phyloP scores from a whole-genome alignment of 2,329 filamentous ascomycete species.

The Aspergillus melleus region DNA sequence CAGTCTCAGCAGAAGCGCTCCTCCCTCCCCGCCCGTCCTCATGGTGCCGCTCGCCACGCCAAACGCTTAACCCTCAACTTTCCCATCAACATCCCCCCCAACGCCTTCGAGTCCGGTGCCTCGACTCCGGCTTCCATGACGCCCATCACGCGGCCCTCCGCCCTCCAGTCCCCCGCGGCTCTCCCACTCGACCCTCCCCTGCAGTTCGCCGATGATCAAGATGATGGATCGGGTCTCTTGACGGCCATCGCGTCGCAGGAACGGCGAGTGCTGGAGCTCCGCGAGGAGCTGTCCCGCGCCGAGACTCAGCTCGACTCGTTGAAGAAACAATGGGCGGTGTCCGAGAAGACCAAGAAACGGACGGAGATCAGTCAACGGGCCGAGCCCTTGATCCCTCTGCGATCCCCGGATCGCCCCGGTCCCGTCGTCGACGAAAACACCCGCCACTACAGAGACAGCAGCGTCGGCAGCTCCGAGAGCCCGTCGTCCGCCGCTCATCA shows the following conservation, averaged over 20 bases:
- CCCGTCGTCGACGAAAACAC: conserved; percentile 12
- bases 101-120: conserved; percentile 22
- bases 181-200: conserved; percentile 27
- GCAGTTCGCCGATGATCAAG: conserved; percentile 30
- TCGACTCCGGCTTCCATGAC: conserved; percentile 35
- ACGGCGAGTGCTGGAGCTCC: conserved; percentile 82
- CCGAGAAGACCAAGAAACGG: conserved; percentile 75
- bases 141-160: conserved; percentile 33
- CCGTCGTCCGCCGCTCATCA: conserved; percentile 26
- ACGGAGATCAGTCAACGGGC: conserved; percentile 61
- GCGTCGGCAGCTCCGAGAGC: conserved; percentile 26
- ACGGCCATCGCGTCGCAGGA: conserved; percentile 92
- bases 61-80: conserved; percentile 51
- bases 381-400: conserved; percentile 61
- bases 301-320: conserved; percentile 73
- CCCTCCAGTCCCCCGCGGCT: conserved; percentile 30
- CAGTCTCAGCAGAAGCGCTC: conserved; percentile 30
- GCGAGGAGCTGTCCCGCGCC: conserved; percentile 82
- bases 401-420: conserved; percentile 32
- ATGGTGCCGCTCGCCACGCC: conserved; percentile 39
- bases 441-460: conserved; percentile 28
- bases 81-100: conserved; percentile 42
- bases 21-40: conserved; percentile 35
- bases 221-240: conserved; percentile 69
- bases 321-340: conserved; percentile 79